Evolutionary conservation across 768 basidiomycete genomes (phyloP).

Genomic region (Tulasnella sp.): DNA sequence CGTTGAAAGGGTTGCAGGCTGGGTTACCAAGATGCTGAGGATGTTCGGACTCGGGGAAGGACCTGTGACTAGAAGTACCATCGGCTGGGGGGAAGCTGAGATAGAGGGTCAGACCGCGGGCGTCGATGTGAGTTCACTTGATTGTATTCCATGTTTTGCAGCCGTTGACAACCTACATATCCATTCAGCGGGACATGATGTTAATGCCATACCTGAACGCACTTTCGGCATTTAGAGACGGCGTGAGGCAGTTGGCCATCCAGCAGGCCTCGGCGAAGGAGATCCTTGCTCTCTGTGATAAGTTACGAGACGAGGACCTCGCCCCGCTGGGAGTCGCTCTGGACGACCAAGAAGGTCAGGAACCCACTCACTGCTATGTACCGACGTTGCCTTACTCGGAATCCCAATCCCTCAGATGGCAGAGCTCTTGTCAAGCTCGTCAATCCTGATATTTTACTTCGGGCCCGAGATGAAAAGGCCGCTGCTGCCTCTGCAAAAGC

Average conservation of each 20-base stretch:
- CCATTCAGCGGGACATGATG: conserved; percentile 63
- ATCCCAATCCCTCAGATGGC: conserved; percentile 53
- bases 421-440: conserved; percentile 90
- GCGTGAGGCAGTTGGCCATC: conserved; percentile 76
- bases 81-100: conserved; percentile 78
- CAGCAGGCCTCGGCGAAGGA: conserved; percentile 55
- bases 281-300: conserved; percentile 80
- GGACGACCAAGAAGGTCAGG: conserved; percentile 88
- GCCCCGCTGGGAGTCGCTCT: conserved; percentile 92
- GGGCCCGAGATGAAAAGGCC: conserved; percentile 81
- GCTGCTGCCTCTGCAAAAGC: conserved; percentile 65
- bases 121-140: conserved; percentile 31
- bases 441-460: conserved; percentile 69
- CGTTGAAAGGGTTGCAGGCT: conserved; percentile 46
- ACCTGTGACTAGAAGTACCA: conserved; percentile 22
- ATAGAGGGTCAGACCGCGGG: conserved; percentile 32
- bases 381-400: background rate
- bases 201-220: conserved; percentile 83
- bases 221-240: conserved; percentile 86
- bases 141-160: background rate
- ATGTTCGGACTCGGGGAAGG: conserved; percentile 44
- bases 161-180: background rate
- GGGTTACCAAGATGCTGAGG: conserved; percentile 42
- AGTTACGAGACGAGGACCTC: conserved; percentile 79
- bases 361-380: background rate